Percentiles rank a stretch among this genome's conserved stretches.
Evolutionary conservation across 2,329 filamentous ascomycete species (phyloP).

Genomic region (Penicillium sp.): DNA sequence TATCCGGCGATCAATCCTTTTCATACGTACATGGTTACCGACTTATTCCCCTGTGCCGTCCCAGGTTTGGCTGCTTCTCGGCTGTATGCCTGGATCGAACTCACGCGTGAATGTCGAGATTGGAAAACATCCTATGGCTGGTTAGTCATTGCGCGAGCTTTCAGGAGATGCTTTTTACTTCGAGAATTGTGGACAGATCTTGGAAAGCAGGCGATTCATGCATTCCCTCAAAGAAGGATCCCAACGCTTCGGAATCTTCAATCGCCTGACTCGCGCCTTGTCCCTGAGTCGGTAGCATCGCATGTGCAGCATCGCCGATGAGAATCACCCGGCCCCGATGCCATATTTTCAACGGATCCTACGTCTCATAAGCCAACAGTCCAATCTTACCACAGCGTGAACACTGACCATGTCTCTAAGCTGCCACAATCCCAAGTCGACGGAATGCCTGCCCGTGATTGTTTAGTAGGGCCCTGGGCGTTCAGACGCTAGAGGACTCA

Average conservation of each 20-base stretch:
- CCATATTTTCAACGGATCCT: constrained; percentile 41
- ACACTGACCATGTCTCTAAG: constrained; percentile 42
- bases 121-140: constrained; percentile 12
- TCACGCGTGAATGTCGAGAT: constrained; percentile 11
- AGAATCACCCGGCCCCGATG: constrained; percentile 15
- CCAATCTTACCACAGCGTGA: neutral
- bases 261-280: constrained; percentile 41
- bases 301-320: constrained; percentile 20
- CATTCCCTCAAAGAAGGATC: constrained; percentile 14
- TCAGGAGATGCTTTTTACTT: constrained; percentile 3
- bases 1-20: neutral
- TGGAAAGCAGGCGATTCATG: constrained; percentile 3
- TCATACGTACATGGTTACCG: constrained; percentile 11
- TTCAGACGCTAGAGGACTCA: constrained; percentile 11
- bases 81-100: constrained; percentile 17
- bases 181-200: neutral
- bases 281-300: constrained; percentile 24
- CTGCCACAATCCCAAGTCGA: constrained; percentile 46
- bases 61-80: constrained; percentile 16
- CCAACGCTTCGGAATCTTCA: constrained; percentile 49
- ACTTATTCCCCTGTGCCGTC: constrained; percentile 8
- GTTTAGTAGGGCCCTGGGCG: neutral
- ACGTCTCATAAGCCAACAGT: constrained; percentile 34
- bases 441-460: constrained; percentile 23
- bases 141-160: neutral